Evolutionary conservation across 768 basidiomycete genomes (phyloP).

Genomic region (Russula sp.): DNA sequence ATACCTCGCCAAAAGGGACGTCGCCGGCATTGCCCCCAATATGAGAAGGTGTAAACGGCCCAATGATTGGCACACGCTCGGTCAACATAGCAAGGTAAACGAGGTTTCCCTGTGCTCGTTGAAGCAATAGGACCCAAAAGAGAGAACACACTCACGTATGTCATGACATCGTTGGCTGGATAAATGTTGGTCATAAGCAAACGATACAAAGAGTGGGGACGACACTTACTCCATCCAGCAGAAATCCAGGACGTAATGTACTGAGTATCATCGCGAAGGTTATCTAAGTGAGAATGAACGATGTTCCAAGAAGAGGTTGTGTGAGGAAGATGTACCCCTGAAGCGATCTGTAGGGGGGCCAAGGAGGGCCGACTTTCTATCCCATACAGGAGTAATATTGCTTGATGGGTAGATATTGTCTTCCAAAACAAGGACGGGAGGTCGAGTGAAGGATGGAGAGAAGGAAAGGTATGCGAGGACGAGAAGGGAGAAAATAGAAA

Average conservation of each 20-base stretch:
- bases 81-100: slow-evolving; percentile 38
- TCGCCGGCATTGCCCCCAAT: slow-evolving; percentile 32
- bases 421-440: neutral
- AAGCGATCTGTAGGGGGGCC: slow-evolving; percentile 55
- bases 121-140: neutral
- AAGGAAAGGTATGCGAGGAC: slow-evolving; percentile 6
- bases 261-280: slow-evolving; percentile 50
- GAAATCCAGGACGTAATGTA: slow-evolving; percentile 72
- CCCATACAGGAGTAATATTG: neutral
- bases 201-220: neutral
- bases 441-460: neutral
- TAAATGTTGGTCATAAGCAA: neutral
- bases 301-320: too few relatives aligned
- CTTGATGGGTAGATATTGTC: neutral
- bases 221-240: slow-evolving; percentile 61
- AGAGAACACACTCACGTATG: slow-evolving; percentile 42
- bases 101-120: slow-evolving; percentile 31
- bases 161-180: slow-evolving; percentile 73
- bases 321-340: slow-evolving; percentile 37
- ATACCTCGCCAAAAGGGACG: slow-evolving; percentile 37
- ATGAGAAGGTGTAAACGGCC: slow-evolving; percentile 38
- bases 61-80: slow-evolving; percentile 36
- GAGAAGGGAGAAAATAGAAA: slow-evolving; percentile 11
- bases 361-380: slow-evolving; percentile 18
- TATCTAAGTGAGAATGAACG: slow-evolving; percentile 38